phyloP scores from a whole-genome alignment of 768 basidiomycete genomes.

The Leccinum disarticulatum region DNA sequence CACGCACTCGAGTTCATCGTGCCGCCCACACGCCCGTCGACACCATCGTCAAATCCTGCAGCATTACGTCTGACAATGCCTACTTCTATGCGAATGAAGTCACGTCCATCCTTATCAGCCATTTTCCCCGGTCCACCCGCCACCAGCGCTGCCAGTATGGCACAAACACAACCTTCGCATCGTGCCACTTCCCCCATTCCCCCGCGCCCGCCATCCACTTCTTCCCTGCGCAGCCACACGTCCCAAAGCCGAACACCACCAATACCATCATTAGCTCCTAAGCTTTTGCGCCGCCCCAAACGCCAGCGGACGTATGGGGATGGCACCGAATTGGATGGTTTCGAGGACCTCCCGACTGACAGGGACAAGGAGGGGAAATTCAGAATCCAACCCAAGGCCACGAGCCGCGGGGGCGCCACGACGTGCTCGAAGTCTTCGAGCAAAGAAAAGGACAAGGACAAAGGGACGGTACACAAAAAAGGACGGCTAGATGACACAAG shows the following conservation, averaged over 20 bases:
- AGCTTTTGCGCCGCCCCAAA: constrained; percentile 74
- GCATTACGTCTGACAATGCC: constrained; percentile 88
- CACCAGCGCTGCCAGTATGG: constrained; percentile 21
- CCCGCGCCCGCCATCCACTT: constrained; percentile 57
- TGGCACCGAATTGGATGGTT: constrained; percentile 84
- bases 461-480: constrained; percentile 59
- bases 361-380: constrained; percentile 77
- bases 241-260: constrained; percentile 27
- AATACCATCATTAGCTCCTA: constrained; percentile 52
- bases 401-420: constrained; percentile 53
- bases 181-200: constrained; percentile 62
- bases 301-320: constrained; percentile 76
- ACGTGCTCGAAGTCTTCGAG: constrained; percentile 43
- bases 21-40: constrained; percentile 77
- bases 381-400: constrained; percentile 72
- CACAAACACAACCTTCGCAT: constrained; percentile 35
- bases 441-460: constrained; percentile 43
- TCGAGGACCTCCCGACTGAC: constrained; percentile 87
- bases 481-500: constrained; percentile 46
- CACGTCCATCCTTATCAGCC: constrained; percentile 72
- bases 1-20: constrained; percentile 60
- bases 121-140: constrained; percentile 58
- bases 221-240: constrained; percentile 43
- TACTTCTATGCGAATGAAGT: constrained; percentile 72
- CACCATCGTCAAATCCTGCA: constrained; percentile 74